Evolutionary conservation across 257 asterid species (phyloP).

Genomic region (Avicennia marina): DNA sequence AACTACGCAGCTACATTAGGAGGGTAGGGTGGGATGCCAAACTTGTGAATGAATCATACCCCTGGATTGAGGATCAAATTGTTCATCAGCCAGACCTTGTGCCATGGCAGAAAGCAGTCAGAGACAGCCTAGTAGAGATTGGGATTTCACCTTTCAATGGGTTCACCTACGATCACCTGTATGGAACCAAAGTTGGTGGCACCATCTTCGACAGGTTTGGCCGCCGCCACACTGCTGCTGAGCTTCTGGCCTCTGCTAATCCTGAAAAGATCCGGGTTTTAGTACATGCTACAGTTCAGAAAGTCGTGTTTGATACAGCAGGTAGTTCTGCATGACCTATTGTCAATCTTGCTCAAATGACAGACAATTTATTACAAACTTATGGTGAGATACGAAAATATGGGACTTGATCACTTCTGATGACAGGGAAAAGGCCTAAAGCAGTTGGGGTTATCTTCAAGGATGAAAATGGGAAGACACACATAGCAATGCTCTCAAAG

Average conservation of each 20-base stretch:
- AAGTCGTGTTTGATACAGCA: constrained; percentile 55
- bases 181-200: constrained; percentile 96
- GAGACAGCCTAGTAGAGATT: constrained; percentile 69
- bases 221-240: constrained; percentile 92
- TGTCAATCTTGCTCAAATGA: too few species aligned
- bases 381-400: background rate
- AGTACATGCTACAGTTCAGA: constrained; percentile 75
- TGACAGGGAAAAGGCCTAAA: constrained; percentile 55
- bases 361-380: background rate
- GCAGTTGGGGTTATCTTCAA: constrained; percentile 81
- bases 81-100: constrained; percentile 67
- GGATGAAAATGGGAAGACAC: constrained; percentile 69
- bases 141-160: constrained; percentile 96
- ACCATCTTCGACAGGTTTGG: constrained; percentile 80
- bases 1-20: constrained; percentile 53
- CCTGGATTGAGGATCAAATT: constrained; percentile 92
- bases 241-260: constrained; percentile 76
- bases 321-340: too few species aligned
- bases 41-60: constrained; percentile 80
- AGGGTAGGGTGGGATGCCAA: constrained; percentile 80
- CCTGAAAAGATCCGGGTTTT: constrained; percentile 59
- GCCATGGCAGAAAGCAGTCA: constrained; percentile 77
- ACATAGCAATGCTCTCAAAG: constrained; percentile 64
- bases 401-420: background rate
- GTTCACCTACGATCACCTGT: constrained; percentile 81